Evolutionary conservation across 2,329 filamentous ascomycete species (phyloP).

Genomic region (Sclerotinia trifoliorum): DNA sequence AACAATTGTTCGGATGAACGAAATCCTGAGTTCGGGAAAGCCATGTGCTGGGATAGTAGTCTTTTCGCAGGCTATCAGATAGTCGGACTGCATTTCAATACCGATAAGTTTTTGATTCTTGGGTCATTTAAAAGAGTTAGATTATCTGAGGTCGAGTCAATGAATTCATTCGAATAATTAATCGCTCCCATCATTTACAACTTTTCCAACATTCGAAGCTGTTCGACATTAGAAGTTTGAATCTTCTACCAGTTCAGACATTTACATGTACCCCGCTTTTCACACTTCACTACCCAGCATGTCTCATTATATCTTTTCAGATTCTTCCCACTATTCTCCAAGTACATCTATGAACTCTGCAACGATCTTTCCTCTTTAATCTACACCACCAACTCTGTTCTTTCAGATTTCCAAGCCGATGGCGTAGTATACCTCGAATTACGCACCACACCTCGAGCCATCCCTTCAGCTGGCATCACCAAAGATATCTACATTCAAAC

Average conservation of each 20-base stretch:
- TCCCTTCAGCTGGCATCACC: slow-evolving; percentile 53
- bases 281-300: not conserved
- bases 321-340: slow-evolving; percentile 76
- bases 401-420: slow-evolving; percentile 65
- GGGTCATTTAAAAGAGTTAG: not conserved
- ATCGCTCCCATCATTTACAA: not conserved
- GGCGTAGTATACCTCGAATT: slow-evolving; percentile 77
- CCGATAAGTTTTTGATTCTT: not conserved
- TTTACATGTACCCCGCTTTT: too few species aligned
- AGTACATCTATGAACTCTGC: slow-evolving; percentile 75
- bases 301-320: slow-evolving; percentile 43
- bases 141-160: not conserved
- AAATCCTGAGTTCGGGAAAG: not conserved
- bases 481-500: slow-evolving; percentile 60
- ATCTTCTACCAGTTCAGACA: not conserved
- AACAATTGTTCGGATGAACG: too few species aligned
- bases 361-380: slow-evolving; percentile 59
- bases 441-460: slow-evolving; percentile 72
- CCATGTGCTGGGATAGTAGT: slow-evolving; percentile 13
- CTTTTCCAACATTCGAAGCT: not conserved
- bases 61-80: not conserved
- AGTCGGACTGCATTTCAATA: not conserved
- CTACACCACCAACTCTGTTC: slow-evolving; percentile 63
- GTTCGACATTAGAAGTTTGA: not conserved
- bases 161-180: not conserved